Base-by-base conservation (phyloP, 1,284 basidiomycete genomes). In the Lentinula novae-zelandiae region DNA sequence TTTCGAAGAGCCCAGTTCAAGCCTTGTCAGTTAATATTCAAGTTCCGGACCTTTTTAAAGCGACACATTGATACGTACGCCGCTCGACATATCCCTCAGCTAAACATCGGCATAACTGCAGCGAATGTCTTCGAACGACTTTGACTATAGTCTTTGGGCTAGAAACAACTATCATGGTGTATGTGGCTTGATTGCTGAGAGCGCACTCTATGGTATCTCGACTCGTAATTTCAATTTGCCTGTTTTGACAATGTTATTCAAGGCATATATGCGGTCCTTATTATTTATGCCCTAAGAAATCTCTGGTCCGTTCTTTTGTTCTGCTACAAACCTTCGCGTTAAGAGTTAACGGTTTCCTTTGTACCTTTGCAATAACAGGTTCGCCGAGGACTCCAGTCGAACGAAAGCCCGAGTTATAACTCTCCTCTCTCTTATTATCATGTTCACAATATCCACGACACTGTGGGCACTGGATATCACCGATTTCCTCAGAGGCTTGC, bases 401-500 rank as follows among this genome's bases (percentile, higher is more conserved):
- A 48, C 27, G 7, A 31, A 57, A 36, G 15, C 55, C 13, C 42
- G 31, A 2, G 10, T 60, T 46, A 33, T 60, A 13, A 36, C 52
- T 6, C 33, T 51, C 8, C n/a, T 54, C 17, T 46, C 58, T 10
- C 44, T 52, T 27, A 42, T 60, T 4, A 22, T 60, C n/a, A 53
- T 60, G 51, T 44, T 52, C 33, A 9, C 52, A 39, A 38, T 57
- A 17, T 48, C 50, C 33, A 60, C 58, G n/a, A 46, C 44, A 33
- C 42, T 53, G n/a, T 48, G 51, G 50, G 58, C 58, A 13, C 40
- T 60, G 4, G 52, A 60, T 27, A 52, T 60, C 22, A 34, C 52
- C 22, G 58, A 60, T 33, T 53, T 60, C 15, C 33, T 53, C 4
- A 38, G 33, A 38, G 51, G 31, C 2, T 20, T 57, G 10, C 8